phyloP scores from a whole-genome alignment of 2,329 filamentous ascomycete species.

The Polychaeton citri region DNA sequence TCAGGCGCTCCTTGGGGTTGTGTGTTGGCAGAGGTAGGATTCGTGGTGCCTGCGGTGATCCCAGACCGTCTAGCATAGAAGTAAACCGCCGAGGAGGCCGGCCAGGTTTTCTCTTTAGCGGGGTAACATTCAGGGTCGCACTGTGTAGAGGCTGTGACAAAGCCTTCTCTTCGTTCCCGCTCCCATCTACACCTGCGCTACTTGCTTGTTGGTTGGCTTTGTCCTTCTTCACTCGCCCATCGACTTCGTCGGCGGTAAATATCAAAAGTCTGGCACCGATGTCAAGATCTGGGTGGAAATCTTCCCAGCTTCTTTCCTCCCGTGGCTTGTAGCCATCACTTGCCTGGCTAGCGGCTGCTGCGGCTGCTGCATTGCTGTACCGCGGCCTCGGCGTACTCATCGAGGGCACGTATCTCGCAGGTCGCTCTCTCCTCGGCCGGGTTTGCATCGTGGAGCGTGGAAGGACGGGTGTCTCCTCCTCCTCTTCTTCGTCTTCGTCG shows the following conservation, averaged over 20 bases:
- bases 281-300: slow-evolving; percentile 92
- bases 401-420: slow-evolving; percentile 20
- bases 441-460: slow-evolving; percentile 14
- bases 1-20: slow-evolving; percentile 66
- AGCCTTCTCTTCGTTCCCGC: slow-evolving; percentile 9
- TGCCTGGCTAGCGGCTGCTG: slow-evolving; percentile 75
- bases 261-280: slow-evolving; percentile 69
- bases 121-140: slow-evolving; percentile 1
- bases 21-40: slow-evolving; percentile 67
- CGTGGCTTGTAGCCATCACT: slow-evolving; percentile 94
- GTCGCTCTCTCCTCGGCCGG: slow-evolving; percentile 14
- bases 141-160: slow-evolving; percentile 1
- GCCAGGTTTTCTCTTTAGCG: slow-evolving; percentile 44
- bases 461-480: slow-evolving; percentile 3
- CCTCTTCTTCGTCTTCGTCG: slow-evolving; percentile 5
- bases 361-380: slow-evolving; percentile 76
- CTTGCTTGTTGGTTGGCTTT: slow-evolving; percentile 25
- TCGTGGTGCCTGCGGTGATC: slow-evolving; percentile 47
- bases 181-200: slow-evolving; percentile 17
- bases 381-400: slow-evolving; percentile 46
- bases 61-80: slow-evolving; percentile 46
- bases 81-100: slow-evolving; percentile 51
- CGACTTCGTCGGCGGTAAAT: slow-evolving; percentile 72
- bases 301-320: slow-evolving; percentile 93
- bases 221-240: slow-evolving; percentile 43